phyloP scores from a whole-genome alignment of 228 moss, liverwort and hornwort species.

The Sphagnum magellanicum region DNA sequence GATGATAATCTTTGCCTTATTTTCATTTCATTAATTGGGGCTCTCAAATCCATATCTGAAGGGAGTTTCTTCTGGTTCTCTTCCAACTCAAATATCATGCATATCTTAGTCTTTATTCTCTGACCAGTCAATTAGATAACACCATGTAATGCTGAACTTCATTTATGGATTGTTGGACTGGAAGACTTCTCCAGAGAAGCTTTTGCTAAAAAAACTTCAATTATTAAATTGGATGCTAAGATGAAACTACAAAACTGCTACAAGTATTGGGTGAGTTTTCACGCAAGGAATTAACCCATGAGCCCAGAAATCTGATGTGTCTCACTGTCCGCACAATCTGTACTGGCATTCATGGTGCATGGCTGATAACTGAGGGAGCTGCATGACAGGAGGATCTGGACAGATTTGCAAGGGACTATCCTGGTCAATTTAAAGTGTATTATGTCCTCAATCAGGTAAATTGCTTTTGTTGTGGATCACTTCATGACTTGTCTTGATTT shows the following conservation, averaged over 20 bases:
- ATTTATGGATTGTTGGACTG: no score
- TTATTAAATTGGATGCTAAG: no score
- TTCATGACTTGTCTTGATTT: neutral
- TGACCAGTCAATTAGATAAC: neutral
- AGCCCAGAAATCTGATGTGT: neutral
- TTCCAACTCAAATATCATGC: neutral
- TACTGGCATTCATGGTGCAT: no score
- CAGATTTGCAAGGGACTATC: constrained; percentile 59
- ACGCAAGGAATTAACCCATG: neutral
- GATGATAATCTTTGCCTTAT: neutral
- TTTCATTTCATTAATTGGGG: neutral
- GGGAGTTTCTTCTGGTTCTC: neutral
- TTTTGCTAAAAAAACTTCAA: no score
- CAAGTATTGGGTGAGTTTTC: no score
- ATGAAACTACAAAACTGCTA: no score
- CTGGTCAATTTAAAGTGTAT: constrained; percentile 79
- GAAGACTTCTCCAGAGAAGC: no score
- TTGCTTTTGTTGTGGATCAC: neutral
- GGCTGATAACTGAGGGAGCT: no score
- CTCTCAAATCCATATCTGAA: no score
- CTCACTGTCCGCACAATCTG: neutral
- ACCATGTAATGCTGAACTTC: neutral
- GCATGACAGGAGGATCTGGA: constrained; percentile 74
- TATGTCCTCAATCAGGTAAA: constrained; percentile 85
- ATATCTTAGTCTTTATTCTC: neutral